phyloP scores from a whole-genome alignment of 768 basidiomycete species.

The Candolleomyces aberdarensis region DNA sequence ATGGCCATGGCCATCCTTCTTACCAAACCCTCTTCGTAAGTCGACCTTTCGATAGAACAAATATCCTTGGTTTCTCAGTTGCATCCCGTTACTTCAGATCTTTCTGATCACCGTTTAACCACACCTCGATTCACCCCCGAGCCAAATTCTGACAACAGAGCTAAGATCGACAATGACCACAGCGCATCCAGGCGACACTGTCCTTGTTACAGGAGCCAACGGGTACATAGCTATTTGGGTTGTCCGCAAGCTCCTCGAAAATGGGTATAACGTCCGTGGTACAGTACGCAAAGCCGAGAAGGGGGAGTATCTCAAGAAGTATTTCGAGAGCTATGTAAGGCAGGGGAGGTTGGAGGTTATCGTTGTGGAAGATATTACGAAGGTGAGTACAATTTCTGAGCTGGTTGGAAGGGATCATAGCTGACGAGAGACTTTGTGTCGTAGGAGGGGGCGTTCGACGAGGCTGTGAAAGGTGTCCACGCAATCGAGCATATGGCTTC shows the following conservation, averaged over 20 bases:
- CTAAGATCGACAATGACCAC: conserved; percentile 24
- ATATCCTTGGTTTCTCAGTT: too few relatives aligned
- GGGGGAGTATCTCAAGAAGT: conserved; percentile 49
- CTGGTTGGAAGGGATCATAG: not conserved
- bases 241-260: conserved; percentile 50
- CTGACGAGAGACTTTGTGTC: not conserved
- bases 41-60: too few relatives aligned
- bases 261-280: conserved; percentile 61
- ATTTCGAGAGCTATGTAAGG: conserved; percentile 47
- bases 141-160: too few relatives aligned
- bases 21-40: too few relatives aligned
- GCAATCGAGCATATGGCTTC: conserved; percentile 71
- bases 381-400: conserved; percentile 17
- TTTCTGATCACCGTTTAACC: too few relatives aligned
- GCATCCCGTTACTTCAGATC: too few relatives aligned
- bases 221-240: conserved; percentile 63
- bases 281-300: conserved; percentile 66
- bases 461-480: conserved; percentile 73
- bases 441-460: conserved; percentile 70
- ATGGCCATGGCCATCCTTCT: too few relatives aligned
- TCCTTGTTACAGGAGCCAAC: too few relatives aligned
- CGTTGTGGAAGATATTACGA: conserved; percentile 65
- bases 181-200: conserved; percentile 24
- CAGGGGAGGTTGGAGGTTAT: conserved; percentile 55
- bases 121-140: too few relatives aligned